Percentiles rank a stretch among this genome's conserved stretches.
phyloP scores from a whole-genome alignment of 2,329 filamentous ascomycete species.

The Septoria linicola region DNA sequence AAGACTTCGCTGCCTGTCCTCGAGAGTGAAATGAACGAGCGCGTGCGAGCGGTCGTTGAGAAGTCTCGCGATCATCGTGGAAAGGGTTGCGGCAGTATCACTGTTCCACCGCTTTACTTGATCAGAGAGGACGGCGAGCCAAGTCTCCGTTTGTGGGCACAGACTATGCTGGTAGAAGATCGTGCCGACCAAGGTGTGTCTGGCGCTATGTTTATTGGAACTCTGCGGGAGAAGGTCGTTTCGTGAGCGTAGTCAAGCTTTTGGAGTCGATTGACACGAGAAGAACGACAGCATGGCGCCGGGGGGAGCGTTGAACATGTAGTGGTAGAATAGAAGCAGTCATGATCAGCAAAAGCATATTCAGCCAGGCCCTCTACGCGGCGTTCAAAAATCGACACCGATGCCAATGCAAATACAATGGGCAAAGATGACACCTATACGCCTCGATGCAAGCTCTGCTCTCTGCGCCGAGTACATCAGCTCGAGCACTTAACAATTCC shows the following conservation, averaged over 20 bases:
- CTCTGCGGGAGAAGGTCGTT: slow-evolving; percentile 86
- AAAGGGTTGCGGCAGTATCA: slow-evolving; percentile 87
- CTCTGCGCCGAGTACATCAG: too few relatives aligned
- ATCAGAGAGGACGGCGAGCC: slow-evolving; percentile 95
- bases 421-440: too few relatives aligned
- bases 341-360: slow-evolving; percentile 6
- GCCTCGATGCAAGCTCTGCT: too few relatives aligned
- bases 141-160: slow-evolving; percentile 91
- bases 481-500: too few relatives aligned
- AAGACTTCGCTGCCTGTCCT: slow-evolving; percentile 84
- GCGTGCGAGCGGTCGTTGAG: slow-evolving; percentile 81
- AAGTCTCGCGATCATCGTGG: slow-evolving; percentile 88
- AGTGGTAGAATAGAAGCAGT: slow-evolving; percentile 8
- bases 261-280: neutral
- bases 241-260: slow-evolving; percentile 21
- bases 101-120: slow-evolving; percentile 88
- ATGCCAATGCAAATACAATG: too few relatives aligned
- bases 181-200: slow-evolving; percentile 91
- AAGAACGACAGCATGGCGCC: slow-evolving; percentile 7
- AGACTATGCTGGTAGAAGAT: slow-evolving; percentile 93
- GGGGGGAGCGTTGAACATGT: neutral
- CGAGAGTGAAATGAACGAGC: slow-evolving; percentile 95
- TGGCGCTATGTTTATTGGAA: slow-evolving; percentile 88
- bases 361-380: neutral
- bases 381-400: neutral